A percentile compares a stretch with the other conserved stretches of the same genome.
phyloP scores from a whole-genome alignment of 305 asterid species.

The Andrographis paniculata region DNA sequence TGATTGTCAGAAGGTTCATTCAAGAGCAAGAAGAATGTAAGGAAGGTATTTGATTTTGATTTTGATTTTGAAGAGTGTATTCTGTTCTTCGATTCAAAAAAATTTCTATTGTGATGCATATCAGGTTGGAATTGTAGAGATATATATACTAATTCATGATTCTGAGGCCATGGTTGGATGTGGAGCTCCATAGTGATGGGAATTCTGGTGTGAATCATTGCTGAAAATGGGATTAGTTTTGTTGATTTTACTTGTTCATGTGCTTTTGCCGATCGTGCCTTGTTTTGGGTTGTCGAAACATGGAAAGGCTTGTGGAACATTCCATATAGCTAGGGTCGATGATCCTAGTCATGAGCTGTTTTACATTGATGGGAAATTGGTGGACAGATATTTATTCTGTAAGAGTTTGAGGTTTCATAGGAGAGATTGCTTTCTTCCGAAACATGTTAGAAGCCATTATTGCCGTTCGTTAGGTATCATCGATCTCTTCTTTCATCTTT shows the following conservation, averaged over 20 bases:
- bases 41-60: constrained; percentile 16
- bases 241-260: constrained; percentile 29
- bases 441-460: constrained; percentile 26
- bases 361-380: constrained; percentile 51
- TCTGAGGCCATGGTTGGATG: constrained; percentile 21
- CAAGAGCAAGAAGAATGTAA: background rate
- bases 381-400: constrained; percentile 53
- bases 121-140: too few relatives aligned
- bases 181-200: constrained; percentile 26
- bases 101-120: too few relatives aligned
- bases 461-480: constrained; percentile 51
- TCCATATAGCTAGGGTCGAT: constrained; percentile 30
- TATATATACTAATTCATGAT: too few relatives aligned
- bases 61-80: too few relatives aligned
- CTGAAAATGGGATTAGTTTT: constrained; percentile 32
- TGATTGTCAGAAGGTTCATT: background rate
- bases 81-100: too few relatives aligned
- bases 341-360: constrained; percentile 37
- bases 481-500: background rate
- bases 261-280: constrained; percentile 32
- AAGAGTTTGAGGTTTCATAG: constrained; percentile 33
- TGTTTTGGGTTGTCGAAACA: constrained; percentile 39
- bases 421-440: constrained; percentile 35
- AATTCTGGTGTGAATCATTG: constrained; percentile 19
- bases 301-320: constrained; percentile 40